Conservation (phyloP, 225 moss, liverwort and hornwort genomes). For the Ulota crispa region DNA sequence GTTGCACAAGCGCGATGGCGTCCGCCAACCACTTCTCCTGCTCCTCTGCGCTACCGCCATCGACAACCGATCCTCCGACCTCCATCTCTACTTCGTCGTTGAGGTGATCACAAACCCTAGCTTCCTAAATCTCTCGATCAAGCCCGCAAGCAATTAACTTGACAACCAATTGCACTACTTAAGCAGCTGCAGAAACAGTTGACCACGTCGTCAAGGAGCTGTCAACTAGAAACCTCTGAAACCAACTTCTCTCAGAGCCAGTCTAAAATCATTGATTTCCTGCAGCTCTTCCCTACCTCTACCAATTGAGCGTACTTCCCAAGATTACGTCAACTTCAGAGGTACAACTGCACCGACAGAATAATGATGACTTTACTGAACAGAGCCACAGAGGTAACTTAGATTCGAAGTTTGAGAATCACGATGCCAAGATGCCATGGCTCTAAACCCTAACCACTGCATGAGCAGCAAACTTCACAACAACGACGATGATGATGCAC, state of each 20-base stretch:
- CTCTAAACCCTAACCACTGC: constrained; percentile 3
- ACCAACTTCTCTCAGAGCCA: not conserved
- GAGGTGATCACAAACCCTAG: not conserved
- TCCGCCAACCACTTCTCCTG: constrained; percentile 69
- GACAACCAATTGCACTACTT: not conserved
- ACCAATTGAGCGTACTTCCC: not conserved
- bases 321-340: constrained; percentile 22
- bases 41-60: constrained; percentile 46
- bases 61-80: constrained; percentile 29
- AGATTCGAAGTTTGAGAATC: not conserved
- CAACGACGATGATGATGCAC: not conserved
- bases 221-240: not conserved
- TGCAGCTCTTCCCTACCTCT: not conserved
- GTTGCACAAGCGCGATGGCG: constrained; percentile 63
- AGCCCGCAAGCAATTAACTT: constrained; percentile 6
- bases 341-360: not conserved
- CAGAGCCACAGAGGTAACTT: not conserved
- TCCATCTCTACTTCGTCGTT: constrained; percentile 18
- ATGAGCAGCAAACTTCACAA: constrained; percentile 8
- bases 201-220: constrained; percentile 26
- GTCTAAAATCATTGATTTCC: not conserved
- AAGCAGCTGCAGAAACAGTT: constrained; percentile 2
- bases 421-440: constrained; percentile 6
- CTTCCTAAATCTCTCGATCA: not conserved
- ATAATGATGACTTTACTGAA: not conserved